Conservation (phyloP, 495 filamentous ascomycete genomes). For the Penicillium herquei region DNA sequence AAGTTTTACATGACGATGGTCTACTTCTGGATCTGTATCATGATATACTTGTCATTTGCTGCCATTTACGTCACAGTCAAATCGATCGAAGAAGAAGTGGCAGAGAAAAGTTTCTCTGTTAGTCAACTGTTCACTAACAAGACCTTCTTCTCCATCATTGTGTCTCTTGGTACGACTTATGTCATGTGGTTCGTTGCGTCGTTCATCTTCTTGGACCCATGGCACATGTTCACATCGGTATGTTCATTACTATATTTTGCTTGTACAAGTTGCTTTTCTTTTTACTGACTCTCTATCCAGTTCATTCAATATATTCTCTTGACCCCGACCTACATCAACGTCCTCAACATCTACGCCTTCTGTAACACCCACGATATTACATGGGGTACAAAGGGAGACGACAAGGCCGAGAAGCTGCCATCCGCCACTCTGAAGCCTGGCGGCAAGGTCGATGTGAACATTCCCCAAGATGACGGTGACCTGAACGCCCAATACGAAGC, state of each 20-base stretch:
- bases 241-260: slow-evolving; percentile 12
- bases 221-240: slow-evolving; percentile 94
- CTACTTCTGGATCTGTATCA: slow-evolving; percentile 93
- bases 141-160: slow-evolving; percentile 89
- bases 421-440: slow-evolving; percentile 80
- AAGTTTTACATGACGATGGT: slow-evolving; percentile 96
- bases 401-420: slow-evolving; percentile 80
- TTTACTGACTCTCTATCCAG: slow-evolving; percentile 27
- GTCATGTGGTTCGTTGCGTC: slow-evolving; percentile 90
- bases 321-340: slow-evolving; percentile 93
- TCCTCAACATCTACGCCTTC: slow-evolving; percentile 96
- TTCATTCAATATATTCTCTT: slow-evolving; percentile 96
- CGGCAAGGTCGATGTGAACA: slow-evolving; percentile 90
- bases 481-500: slow-evolving; percentile 92
- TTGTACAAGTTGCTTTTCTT: neutral
- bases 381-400: slow-evolving; percentile 95
- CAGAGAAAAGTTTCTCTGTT: slow-evolving; percentile 56
- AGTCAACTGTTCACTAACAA: slow-evolving; percentile 76
- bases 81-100: slow-evolving; percentile 70
- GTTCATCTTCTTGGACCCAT: slow-evolving; percentile 95
- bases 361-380: slow-evolving; percentile 98
- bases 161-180: slow-evolving; percentile 90
- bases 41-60: slow-evolving; percentile 93
- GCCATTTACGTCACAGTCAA: slow-evolving; percentile 91
- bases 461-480: slow-evolving; percentile 81